A percentile compares a stretch with the other conserved stretches of the same genome.
phyloP scores from a whole-genome alignment of 192 early-diverging fungal species.

The Piromyces finnis region DNA sequence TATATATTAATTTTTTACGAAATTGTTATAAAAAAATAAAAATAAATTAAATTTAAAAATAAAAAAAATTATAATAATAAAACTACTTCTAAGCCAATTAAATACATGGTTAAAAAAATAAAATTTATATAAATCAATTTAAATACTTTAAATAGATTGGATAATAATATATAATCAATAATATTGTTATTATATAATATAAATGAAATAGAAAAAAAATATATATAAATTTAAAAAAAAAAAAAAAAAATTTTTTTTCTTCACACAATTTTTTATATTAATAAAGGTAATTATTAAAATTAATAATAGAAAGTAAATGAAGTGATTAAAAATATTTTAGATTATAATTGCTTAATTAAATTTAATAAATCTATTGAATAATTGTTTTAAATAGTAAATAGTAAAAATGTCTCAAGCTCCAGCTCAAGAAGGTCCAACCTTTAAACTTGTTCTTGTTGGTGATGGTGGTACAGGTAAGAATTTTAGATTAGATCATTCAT shows the following conservation, averaged over 20 bases:
- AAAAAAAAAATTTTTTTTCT: background rate
- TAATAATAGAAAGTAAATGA: too few species aligned
- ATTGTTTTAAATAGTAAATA: background rate
- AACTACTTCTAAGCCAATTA: background rate
- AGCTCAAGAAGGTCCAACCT: constrained; percentile 35
- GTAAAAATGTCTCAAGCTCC: background rate
- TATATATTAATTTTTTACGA: too few species aligned
- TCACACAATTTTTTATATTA: too few species aligned
- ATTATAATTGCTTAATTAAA: too few species aligned
- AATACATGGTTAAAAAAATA: background rate
- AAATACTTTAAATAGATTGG: background rate
- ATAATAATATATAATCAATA: background rate
- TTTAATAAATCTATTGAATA: too few species aligned
- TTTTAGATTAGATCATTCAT: too few species aligned
- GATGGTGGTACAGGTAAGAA: constrained; percentile 81
- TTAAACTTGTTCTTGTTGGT: constrained; percentile 89
- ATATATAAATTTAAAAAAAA: background rate
- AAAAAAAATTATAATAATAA: background rate
- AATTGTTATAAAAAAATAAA: too few species aligned
- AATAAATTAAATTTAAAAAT: background rate
- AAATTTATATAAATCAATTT: background rate
- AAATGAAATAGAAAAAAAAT: background rate
- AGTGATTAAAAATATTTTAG: too few species aligned
- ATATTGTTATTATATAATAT: background rate
- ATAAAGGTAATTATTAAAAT: too few species aligned